A percentile compares a stretch with the other conserved stretches of the same genome.
Evolutionary conservation across 75 land plant genomes (phyloP).

Genomic region (Selaginella moellendorffii): DNA sequence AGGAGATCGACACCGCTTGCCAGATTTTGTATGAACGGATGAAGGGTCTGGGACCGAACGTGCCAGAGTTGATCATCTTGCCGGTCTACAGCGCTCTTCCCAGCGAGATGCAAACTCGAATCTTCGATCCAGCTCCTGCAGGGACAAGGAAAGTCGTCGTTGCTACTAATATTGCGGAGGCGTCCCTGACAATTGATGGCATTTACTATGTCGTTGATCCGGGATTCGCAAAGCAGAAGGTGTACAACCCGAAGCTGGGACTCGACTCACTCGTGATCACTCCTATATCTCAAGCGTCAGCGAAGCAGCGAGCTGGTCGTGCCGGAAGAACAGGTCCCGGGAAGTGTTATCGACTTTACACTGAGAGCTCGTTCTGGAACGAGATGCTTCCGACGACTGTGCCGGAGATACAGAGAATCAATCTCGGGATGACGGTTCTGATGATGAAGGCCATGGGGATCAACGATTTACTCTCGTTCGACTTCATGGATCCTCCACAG

Average conservation of each 20-base stretch:
- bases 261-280: conserved; percentile 75
- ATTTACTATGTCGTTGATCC: conserved; percentile 75
- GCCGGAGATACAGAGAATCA: conserved; percentile 89
- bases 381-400: conserved; percentile 79
- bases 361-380: conserved; percentile 69
- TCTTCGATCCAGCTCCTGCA: conserved; percentile 72
- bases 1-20: conserved; percentile 81
- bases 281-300: conserved; percentile 89
- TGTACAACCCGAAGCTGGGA: conserved; percentile 74
- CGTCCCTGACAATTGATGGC: conserved; percentile 38
- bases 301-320: conserved; percentile 85
- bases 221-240: conserved; percentile 82
- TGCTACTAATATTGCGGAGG: conserved; percentile 92
- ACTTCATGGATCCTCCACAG: conserved; percentile 92
- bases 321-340: conserved; percentile 95
- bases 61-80: conserved; percentile 72
- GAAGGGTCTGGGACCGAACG: conserved; percentile 77
- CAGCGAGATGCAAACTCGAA: conserved; percentile 71
- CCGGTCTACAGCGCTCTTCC: conserved; percentile 80
- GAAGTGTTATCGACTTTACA: conserved; percentile 81
- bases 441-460: conserved; percentile 90
- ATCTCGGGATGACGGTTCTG: conserved; percentile 57
- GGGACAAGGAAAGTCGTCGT: conserved; percentile 75
- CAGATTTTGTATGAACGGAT: conserved; percentile 77
- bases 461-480: conserved; percentile 75